Evolutionary conservation across 208 protist genomes (phyloP).

Genomic region (Trypanosoma conorhini): DNA sequence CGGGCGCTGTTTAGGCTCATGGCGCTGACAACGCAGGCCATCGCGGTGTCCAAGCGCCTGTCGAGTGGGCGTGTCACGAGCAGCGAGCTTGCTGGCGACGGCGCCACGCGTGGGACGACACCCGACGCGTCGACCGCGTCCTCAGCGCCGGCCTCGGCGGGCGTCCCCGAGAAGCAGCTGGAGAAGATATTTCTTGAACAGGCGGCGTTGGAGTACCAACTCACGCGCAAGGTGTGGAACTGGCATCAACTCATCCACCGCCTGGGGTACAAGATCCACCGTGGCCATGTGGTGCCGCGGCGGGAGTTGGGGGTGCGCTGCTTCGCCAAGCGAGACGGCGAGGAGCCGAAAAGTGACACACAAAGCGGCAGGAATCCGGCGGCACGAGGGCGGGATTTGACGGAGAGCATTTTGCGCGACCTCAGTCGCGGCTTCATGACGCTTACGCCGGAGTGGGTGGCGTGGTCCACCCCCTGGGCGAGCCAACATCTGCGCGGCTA

Average conservation of each 20-base stretch:
- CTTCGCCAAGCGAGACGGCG: conserved; percentile 18
- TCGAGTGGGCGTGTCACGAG: neutral
- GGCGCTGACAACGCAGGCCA: conserved; percentile 25
- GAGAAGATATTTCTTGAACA: conserved; percentile 37
- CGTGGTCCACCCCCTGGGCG: conserved; percentile 81
- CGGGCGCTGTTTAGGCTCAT: conserved; percentile 30
- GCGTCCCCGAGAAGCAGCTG: conserved; percentile 34
- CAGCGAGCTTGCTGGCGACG: neutral
- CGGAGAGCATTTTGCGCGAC: conserved; percentile 41
- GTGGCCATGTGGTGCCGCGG: conserved; percentile 46
- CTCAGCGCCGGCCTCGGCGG: neutral
- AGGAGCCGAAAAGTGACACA: conserved; percentile 15
- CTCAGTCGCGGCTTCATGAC: conserved; percentile 54
- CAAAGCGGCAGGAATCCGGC: conserved; percentile 9
- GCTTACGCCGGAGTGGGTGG: conserved; percentile 74
- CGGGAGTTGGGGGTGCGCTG: conserved; percentile 56
- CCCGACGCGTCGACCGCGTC: too few species aligned
- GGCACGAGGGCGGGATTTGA: conserved; percentile 18
- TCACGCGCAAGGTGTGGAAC: conserved; percentile 75
- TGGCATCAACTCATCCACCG: conserved; percentile 83
- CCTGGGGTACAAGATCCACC: conserved; percentile 66
- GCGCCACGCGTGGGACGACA: too few species aligned
- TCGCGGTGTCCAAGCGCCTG: conserved; percentile 10
- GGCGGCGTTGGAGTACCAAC: conserved; percentile 54
- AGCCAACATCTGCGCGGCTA: conserved; percentile 43